These are phyloP conservation scores for Coemansia sp. DNA, from an alignment of 192 early-diverging fungal species.

Conservation along the genomic window DNA sequence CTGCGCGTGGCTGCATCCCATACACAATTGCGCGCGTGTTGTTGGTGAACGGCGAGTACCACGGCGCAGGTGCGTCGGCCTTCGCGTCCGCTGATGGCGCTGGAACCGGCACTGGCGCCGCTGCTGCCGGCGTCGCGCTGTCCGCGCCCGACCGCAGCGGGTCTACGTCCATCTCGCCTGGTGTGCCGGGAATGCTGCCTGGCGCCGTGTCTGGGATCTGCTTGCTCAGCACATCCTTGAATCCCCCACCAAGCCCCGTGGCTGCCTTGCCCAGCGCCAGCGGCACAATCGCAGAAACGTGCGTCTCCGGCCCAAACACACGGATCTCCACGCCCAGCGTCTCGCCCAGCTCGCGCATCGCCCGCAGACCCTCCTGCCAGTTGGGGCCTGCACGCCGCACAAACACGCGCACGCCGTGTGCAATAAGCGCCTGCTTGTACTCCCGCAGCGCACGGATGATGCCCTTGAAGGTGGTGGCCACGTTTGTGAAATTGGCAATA, in stretches of 20 bases:
- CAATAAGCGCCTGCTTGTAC: slow-evolving; percentile 84
- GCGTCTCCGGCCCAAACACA: slow-evolving; percentile 96
- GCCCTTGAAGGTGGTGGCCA: slow-evolving; percentile 98
- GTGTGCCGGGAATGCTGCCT: slow-evolving; percentile 49
- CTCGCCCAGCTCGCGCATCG: slow-evolving; percentile 91
- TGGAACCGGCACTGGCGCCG: slow-evolving; percentile 49
- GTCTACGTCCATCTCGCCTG: slow-evolving; percentile 41
- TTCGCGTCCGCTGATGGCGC: slow-evolving; percentile 24
- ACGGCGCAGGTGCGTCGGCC: slow-evolving; percentile 47
- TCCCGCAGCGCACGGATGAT: slow-evolving; percentile 92
- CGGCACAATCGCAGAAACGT: slow-evolving; percentile 98
- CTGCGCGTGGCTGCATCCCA: slow-evolving; percentile 98
- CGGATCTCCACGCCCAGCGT: slow-evolving; percentile 90
- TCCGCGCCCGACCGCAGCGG: slow-evolving; percentile 28
- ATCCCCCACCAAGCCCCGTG: slow-evolving; percentile 57
- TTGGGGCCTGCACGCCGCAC: slow-evolving; percentile 98
- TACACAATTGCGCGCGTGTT: slow-evolving; percentile 91
- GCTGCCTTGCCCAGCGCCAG: slow-evolving; percentile 70
- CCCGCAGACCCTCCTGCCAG: slow-evolving; percentile 97
- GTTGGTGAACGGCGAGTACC: slow-evolving; percentile 76
- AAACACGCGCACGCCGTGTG: slow-evolving; percentile 89
- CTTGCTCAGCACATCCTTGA: slow-evolving; percentile 59
- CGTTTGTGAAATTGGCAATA: slow-evolving; percentile 99
- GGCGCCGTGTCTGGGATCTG: slow-evolving; percentile 55
- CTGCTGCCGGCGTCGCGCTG: slow-evolving; percentile 21